Conservation (phyloP, 2,329 filamentous ascomycete species). For the Venturiaceae sp. region DNA sequence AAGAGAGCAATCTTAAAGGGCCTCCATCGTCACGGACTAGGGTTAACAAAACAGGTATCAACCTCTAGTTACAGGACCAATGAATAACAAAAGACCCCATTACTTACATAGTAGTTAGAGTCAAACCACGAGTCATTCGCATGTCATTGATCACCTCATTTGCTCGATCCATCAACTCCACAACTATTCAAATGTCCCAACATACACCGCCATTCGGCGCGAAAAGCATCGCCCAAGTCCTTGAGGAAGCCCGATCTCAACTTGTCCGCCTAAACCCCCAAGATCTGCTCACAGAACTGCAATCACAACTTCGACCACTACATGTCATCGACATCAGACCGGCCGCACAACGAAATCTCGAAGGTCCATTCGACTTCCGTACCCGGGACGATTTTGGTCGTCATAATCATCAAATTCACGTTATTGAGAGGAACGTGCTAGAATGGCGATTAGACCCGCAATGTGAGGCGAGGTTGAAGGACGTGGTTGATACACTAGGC, state of each 20-base stretch:
- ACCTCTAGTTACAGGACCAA: no score
- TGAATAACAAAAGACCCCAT: no score
- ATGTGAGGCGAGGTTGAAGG: neutral
- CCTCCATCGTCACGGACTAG: no score
- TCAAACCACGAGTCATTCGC: no score
- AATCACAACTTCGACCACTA: neutral
- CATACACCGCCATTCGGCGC: neutral
- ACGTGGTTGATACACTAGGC: neutral
- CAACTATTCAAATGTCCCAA: no score
- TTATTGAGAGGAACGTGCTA: conserved; percentile 2
- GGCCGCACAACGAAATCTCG: neutral
- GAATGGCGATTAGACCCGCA: conserved; percentile 3
- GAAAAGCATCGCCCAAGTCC: neutral
- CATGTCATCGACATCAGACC: conserved; percentile 2
- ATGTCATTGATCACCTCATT: no score
- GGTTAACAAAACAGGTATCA: no score
- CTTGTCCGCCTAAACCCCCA: neutral
- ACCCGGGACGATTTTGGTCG: no score
- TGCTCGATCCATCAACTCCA: no score
- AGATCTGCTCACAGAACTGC: neutral
- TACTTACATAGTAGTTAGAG: no score
- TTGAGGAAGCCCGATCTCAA: neutral
- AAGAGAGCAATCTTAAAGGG: no score
- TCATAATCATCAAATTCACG: neutral
- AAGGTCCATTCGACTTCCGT: neutral